These are phyloP conservation scores for Amanita polypyramis DNA, from an alignment of 768 basidiomycete species.

Conservation along the genomic window DNA sequence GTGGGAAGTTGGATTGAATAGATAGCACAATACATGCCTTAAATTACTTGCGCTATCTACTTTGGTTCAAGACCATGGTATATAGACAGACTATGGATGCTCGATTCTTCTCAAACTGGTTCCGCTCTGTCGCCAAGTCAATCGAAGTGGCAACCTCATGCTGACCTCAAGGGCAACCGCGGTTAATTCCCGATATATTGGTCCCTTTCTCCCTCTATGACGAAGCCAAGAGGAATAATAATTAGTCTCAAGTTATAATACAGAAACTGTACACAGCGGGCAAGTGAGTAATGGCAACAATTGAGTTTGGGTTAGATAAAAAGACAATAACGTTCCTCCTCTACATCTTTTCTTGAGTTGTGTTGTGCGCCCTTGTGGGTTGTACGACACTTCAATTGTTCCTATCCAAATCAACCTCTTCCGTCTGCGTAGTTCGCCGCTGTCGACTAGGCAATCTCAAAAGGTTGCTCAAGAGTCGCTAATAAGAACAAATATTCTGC, in stretches of 20 bases:
- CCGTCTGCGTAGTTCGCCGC: background rate
- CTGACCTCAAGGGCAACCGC: too few species aligned
- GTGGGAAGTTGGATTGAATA: too few species aligned
- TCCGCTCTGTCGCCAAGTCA: too few species aligned
- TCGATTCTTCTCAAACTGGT: too few species aligned
- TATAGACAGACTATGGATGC: too few species aligned
- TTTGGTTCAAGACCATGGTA: too few species aligned
- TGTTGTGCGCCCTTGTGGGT: background rate
- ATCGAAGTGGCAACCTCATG: constrained; percentile 2
- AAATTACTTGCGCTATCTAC: too few species aligned
- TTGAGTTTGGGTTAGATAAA: too few species aligned
- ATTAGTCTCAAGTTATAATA: background rate
- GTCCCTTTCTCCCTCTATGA: background rate
- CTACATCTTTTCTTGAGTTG: background rate
- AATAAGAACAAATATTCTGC: background rate
- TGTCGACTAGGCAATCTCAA: background rate
- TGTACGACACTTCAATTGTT: background rate
- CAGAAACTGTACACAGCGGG: background rate
- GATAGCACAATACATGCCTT: too few species aligned
- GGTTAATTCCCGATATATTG: background rate
- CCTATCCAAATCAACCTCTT: background rate
- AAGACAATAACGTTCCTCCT: background rate
- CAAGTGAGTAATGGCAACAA: background rate
- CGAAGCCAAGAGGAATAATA: background rate
- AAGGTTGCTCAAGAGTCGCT: background rate